Base-by-base conservation (phyloP, 805 yeast species). In the Pichia nanzhaoensis region DNA sequence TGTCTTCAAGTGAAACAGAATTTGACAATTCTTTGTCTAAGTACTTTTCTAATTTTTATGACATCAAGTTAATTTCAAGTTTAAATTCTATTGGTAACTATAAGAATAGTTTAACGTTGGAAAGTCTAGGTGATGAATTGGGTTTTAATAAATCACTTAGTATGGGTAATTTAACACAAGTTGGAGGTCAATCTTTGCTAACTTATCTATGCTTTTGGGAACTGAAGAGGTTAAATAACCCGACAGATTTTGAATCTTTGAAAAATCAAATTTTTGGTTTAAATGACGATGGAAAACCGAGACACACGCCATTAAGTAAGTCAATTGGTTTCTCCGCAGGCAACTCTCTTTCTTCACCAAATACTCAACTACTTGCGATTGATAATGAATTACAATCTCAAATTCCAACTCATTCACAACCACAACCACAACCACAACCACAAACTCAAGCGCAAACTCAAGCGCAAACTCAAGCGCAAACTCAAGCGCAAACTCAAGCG, bases 41-140 rank as follows among this genome's bases (percentile, higher is more conserved):
- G 40, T 87, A 77, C 62, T 87, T 93, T 70, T 96, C 96, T 17
- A 79, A 75, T 46, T 75, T 84, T 42, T 88, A 77, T 63, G 99
- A 91, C 59, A 76, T 93, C 58, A 93, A 91, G 61, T 69, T 67
- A 24, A 60, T 78, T 21, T 59, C 71, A 16, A 48, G 61, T 14
- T 44, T 52, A 53, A 48, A 74, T 43, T 39, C 50, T 52, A 10
- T 48, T 20, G 36, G 34, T 24, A 51, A 9, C 21, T 41, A 32
- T 20, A 45, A 37, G 33, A 22, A 41, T 30, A 47, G 47, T n/a
- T 20, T 44, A 9, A 71, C 81, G 1, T 66, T 83, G 34, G 86
- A 82, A 55, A 69, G 71, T 44, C 64, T 83, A 47, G 84, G 88
- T 0, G 90, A 83, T 56, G 90, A 82, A 45, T 66, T 83, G 43